Evolutionary conservation across 2,329 filamentous ascomycete species (phyloP), one percentile per base, ranked within the genome.

Genomic region (Aspergillus cejpii): DNA sequence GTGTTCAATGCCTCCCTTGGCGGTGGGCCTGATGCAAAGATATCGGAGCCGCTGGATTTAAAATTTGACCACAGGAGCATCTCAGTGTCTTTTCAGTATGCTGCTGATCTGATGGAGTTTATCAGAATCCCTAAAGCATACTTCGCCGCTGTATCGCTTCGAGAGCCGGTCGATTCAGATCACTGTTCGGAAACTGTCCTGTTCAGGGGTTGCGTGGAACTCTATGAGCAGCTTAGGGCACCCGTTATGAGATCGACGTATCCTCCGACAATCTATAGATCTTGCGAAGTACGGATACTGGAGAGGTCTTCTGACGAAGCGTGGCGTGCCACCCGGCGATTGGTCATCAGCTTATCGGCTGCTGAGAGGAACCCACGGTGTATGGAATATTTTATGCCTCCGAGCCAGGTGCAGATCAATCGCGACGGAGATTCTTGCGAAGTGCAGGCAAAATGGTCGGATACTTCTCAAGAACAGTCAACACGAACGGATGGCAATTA

Each of bases 241-340:
- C 54, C 59, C 2, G 58, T 42, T 2, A 61, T 64, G 62, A 61
- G 55, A 40, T 41, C 60, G 5, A 52, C 57, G 47, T 61, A 55
- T 24, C 58, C 59, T 10, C 52, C 56, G 7, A 29, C 55, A 19
- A 21, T 56, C 4, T 49, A 51, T 10, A 53, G 45, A 24, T 64
- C 61, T 0, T 63, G 60, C 14, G 55, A 64, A 45, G 49, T 64
- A 19, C 61, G 62, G 14, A 55, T 64, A 27, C 41, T 64, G 6
- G 60, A 64, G 40, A 50, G 59, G 19, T 56, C 60, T 1, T 58
- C 49, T 26, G 52, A 52, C 4, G 58, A 62, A 34, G 53, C 57
- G 17, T 64, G 62, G 62, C 53, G 54, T 11, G 57, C 55, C 15
- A 56, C 55, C 29, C 53, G 61, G 23, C 53, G 62, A n/a, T 49